These are phyloP conservation scores for Nakazawaea sp. DNA, from an alignment of 805 yeast species.

Conservation along the genomic window DNA sequence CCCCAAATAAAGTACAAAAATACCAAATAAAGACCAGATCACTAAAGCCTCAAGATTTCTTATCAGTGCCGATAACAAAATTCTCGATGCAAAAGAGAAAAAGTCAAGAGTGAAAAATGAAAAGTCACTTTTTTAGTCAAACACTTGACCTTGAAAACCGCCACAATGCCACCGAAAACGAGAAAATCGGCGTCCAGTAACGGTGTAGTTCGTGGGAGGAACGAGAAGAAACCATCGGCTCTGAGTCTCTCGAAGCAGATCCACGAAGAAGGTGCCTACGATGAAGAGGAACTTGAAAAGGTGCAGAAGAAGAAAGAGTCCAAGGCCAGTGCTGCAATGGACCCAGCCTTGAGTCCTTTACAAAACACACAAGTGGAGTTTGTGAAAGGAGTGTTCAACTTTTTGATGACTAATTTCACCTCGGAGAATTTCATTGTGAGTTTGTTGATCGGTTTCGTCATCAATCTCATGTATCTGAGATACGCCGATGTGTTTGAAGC, in stretches of 20 bases:
- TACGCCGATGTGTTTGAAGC: not conserved
- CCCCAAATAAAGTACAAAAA: too few relatives aligned
- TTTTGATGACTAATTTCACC: constrained; percentile 3
- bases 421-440: constrained; percentile 9
- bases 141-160: too few relatives aligned
- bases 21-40: too few relatives aligned
- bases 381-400: constrained; percentile 3
- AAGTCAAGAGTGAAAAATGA: too few relatives aligned
- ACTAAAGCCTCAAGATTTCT: too few relatives aligned
- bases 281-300: not conserved
- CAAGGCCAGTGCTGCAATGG: not conserved
- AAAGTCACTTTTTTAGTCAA: too few relatives aligned
- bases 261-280: constrained; percentile 5
- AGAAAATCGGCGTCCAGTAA: too few relatives aligned
- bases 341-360: constrained; percentile 3
- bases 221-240: constrained; percentile 2
- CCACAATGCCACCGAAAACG: constrained; percentile 8
- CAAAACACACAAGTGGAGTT: constrained; percentile 7
- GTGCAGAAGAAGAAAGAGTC: not conserved
- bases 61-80: too few relatives aligned
- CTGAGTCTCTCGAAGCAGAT: constrained; percentile 3
- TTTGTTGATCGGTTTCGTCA: constrained; percentile 7
- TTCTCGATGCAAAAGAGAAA: too few relatives aligned
- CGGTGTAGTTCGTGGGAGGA: constrained; percentile 3
- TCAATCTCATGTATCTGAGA: constrained; percentile 7